Evolutionary conservation across 106 monocot genomes (phyloP).

Genomic region (Platanthera zijinensis): DNA sequence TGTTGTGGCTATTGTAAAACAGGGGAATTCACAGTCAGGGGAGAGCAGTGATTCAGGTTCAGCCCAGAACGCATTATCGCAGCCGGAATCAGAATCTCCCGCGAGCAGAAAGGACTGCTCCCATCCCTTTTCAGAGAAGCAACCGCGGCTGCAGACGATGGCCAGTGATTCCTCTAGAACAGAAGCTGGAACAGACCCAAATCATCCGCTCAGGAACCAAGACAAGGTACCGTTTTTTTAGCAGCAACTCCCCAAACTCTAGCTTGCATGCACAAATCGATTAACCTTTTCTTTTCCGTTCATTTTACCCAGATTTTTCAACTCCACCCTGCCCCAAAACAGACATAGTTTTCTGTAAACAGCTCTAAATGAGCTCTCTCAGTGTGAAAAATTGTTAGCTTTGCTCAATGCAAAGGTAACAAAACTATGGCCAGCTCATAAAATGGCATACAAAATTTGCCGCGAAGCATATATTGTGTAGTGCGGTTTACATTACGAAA

Average conservation of each 20-base stretch:
- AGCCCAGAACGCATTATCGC: conserved; percentile 56
- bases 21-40: conserved; percentile 47
- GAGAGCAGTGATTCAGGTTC: conserved; percentile 82
- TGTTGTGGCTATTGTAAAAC: background rate
- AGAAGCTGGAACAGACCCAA: conserved; percentile 23
- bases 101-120: conserved; percentile 34
- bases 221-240: conserved; percentile 19
- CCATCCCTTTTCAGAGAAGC: conserved; percentile 1
- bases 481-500: too few species aligned
- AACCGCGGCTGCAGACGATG: conserved; percentile 21
- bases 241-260: too few species aligned
- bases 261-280: background rate
- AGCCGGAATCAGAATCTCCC: conserved; percentile 60
- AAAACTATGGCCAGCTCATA: too few species aligned
- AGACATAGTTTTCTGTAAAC: background rate
- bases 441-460: too few species aligned
- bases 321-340: background rate
- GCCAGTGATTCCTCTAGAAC: conserved; percentile 20
- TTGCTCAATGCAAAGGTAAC: too few species aligned
- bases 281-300: background rate
- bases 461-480: too few species aligned
- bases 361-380: background rate
- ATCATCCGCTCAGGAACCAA: conserved; percentile 21
- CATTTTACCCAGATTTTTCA: background rate
- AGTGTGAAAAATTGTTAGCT: too few species aligned